These are phyloP conservation scores for Colletotrichum destructivum DNA, from an alignment of 2,329 filamentous ascomycete genomes.

Conservation along the genomic window DNA sequence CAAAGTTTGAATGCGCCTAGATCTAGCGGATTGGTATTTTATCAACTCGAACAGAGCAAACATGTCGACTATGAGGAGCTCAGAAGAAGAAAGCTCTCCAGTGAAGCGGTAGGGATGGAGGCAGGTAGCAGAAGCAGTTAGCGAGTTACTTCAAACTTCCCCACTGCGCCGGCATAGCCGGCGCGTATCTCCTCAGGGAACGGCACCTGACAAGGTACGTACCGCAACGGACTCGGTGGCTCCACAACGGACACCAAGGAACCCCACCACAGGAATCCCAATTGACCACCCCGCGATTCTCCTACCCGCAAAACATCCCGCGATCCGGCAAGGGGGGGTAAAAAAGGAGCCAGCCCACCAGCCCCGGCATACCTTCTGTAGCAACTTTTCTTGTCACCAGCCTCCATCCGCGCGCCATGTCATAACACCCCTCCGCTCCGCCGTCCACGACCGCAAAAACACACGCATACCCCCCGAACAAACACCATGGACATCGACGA, in stretches of 20 bases:
- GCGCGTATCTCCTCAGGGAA: background rate
- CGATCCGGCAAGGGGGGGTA: background rate
- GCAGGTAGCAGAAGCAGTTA: background rate
- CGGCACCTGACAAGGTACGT: too few species aligned
- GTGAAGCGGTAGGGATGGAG: background rate
- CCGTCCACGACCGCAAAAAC: background rate
- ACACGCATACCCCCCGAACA: background rate
- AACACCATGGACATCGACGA: slow-evolving; percentile 82
- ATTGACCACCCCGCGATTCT: slow-evolving; percentile 23
- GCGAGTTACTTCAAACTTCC: background rate
- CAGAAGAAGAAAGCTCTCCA: background rate
- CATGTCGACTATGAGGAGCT: background rate
- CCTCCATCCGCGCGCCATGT: slow-evolving; percentile 12
- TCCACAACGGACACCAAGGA: slow-evolving; percentile 6
- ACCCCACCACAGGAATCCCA: slow-evolving; percentile 35
- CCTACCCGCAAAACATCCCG: slow-evolving; percentile 13
- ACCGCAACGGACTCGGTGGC: background rate
- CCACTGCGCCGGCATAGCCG: too few species aligned
- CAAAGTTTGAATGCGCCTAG: background rate
- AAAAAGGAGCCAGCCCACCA: background rate
- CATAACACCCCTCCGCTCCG: slow-evolving; percentile 20
- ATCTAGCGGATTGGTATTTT: background rate
- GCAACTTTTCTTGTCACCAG: background rate
- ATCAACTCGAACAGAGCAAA: background rate
- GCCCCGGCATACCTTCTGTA: background rate